A percentile compares a stretch with the other conserved stretches of the same genome.
These are phyloP conservation scores for Tolypocladium amazonense DNA, from an alignment of 2,329 filamentous ascomycete genomes.

Conservation along the genomic window DNA sequence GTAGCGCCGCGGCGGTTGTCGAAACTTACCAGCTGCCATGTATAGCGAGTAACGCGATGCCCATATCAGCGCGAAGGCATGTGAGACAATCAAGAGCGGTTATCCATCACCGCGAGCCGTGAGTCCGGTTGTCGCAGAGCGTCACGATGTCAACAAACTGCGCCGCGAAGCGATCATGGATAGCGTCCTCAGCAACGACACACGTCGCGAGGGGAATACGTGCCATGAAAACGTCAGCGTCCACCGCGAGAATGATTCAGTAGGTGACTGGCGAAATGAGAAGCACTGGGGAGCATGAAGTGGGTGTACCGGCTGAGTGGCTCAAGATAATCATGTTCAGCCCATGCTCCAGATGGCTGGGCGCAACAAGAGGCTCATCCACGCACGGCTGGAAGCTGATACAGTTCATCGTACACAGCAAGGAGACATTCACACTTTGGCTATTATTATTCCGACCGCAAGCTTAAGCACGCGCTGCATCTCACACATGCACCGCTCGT, in stretches of 20 bases:
- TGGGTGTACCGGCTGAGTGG: not conserved
- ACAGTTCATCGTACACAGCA: not conserved
- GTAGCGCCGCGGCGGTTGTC: no score
- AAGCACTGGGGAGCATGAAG: not conserved
- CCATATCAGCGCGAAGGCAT: no score
- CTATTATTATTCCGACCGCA: not conserved
- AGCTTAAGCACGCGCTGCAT: not conserved
- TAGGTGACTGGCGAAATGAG: not conserved
- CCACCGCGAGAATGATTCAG: not conserved
- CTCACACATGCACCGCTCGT: not conserved
- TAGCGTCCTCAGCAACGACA: no score
- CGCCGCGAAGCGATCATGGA: no score
- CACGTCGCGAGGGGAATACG: no score
- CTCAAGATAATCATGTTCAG: not conserved
- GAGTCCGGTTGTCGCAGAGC: not conserved
- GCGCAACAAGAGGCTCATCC: not conserved
- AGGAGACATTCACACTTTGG: not conserved
- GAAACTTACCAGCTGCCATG: no score
- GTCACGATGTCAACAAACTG: not conserved
- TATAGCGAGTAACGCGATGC: no score
- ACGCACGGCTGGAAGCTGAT: not conserved
- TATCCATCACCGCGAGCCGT: not conserved
- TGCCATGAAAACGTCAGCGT: not conserved
- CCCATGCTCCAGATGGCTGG: not conserved
- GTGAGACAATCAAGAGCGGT: no score